Base-by-base conservation (phyloP, 192 early-diverging fungal species). In the Funneliformis mosseae region DNA sequence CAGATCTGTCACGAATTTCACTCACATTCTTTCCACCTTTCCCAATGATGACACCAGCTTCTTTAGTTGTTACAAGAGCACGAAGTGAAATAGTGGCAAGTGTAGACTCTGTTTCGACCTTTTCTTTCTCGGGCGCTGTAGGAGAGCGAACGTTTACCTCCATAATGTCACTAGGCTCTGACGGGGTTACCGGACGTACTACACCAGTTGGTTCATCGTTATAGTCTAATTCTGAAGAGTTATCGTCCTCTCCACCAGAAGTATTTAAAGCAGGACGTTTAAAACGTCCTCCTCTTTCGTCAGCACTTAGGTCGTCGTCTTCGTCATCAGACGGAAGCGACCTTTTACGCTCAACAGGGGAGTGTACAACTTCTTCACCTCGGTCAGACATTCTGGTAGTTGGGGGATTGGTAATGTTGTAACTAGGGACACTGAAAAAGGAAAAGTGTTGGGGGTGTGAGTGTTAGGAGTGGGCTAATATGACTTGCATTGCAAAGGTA, bases 1-100 rank as follows among this genome's bases (percentile, higher is more conserved):
- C 93, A 80, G 93, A 93, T 61, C 85, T 85, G 60, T 94, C 92
- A 69, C 98, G 92, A 82, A 99, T 92, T 72, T 96, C 94, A 71
- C 92, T 93, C n/a, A 99, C 94, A 82, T 95, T 96, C 77, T 91
- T 91, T 39, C 97, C 97, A 75, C 90, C 91, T 85, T 95, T 94
- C 25, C 95, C 95, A 77, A 96, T 96, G 69, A 96, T 93, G n/a
- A 96, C 92, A 82, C 95, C 95, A 18, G 95, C 95, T 80, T 92
- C 91, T 70, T 92, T 92, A 39, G 91, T 92, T n/a, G 85, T 88
- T 1, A 92, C 88, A 63, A 92, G 80, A 8, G 91, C 86, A 4
- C 91, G 85, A 72, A 92, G 81, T 6, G 88, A 85, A 39, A 87
- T 86, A 28, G 85, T 83, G 18, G 82, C 85, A 45, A 81, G 82